Evolutionary conservation across 176 grass and related monocot genomes (phyloP).

Genomic region (Thinopyrum elongatum): DNA sequence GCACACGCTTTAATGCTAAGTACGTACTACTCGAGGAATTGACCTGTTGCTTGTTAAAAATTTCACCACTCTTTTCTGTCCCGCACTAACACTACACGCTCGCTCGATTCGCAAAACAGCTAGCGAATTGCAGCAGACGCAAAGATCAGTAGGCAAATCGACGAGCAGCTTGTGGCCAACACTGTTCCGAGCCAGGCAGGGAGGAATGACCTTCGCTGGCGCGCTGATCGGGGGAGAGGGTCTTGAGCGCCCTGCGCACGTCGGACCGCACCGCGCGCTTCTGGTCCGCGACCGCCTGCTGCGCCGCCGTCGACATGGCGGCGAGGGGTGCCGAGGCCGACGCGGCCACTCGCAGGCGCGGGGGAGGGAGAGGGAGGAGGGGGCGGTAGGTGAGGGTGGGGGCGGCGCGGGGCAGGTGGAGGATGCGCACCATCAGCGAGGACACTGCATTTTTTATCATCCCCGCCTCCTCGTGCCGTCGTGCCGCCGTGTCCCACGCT

Average conservation of each 20-base stretch:
- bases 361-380: background rate
- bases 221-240: slow-evolving; percentile 59
- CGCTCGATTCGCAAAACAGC: background rate
- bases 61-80: background rate
- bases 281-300: slow-evolving; percentile 41
- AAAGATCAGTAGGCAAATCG: background rate
- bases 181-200: background rate
- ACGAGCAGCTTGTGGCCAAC: slow-evolving; percentile 22
- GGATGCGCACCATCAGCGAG: slow-evolving; percentile 45
- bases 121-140: background rate
- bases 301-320: slow-evolving; percentile 41
- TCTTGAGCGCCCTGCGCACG: slow-evolving; percentile 71
- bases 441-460: slow-evolving; percentile 52
- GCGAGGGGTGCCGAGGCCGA: background rate
- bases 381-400: slow-evolving; percentile 28
- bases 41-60: too few species aligned
- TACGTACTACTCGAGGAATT: background rate
- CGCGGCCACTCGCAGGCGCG: background rate
- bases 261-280: slow-evolving; percentile 74
- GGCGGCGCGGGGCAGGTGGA: slow-evolving; percentile 32
- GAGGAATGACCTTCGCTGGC: slow-evolving; percentile 61
- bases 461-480: background rate
- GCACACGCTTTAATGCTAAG: background rate
- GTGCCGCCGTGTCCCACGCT: slow-evolving; percentile 16
- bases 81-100: background rate